Evolutionary conservation across 225 moss, liverwort and hornwort species (phyloP).

Genomic region (Climacium dendroides): DNA sequence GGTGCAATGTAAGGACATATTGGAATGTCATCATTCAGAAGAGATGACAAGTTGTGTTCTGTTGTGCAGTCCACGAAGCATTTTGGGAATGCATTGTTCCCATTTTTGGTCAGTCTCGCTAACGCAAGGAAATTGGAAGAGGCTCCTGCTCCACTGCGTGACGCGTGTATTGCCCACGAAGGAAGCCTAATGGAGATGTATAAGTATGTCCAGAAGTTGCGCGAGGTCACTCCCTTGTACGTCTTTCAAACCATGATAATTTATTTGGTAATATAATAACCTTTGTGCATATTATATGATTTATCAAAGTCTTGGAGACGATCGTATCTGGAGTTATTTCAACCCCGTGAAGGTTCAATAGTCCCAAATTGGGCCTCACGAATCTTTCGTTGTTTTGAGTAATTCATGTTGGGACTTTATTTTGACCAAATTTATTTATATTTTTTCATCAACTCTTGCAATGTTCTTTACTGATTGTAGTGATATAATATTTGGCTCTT

Average conservation of each 20-base stretch:
- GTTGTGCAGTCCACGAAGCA: slow-evolving; percentile 73
- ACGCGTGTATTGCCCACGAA: slow-evolving; percentile 79
- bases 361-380: background rate
- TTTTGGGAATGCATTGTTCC: slow-evolving; percentile 78
- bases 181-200: slow-evolving; percentile 64
- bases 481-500: background rate
- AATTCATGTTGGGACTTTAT: background rate
- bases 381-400: background rate
- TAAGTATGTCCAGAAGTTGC: slow-evolving; percentile 62
- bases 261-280: background rate
- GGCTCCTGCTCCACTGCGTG: slow-evolving; percentile 43
- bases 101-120: slow-evolving; percentile 61
- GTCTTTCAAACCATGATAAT: background rate
- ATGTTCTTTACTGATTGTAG: background rate
- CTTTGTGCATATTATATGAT: background rate
- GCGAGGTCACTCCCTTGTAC: slow-evolving; percentile 26
- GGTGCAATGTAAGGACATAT: background rate
- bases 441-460: background rate
- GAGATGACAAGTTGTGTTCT: background rate
- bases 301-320: background rate
- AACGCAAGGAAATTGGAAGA: slow-evolving; percentile 47
- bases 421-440: background rate
- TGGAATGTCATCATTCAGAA: background rate
- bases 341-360: background rate
- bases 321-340: background rate